Percentiles rank a stretch among this genome's conserved stretches.
phyloP scores from a whole-genome alignment of 2,329 filamentous ascomycete genomes.

The Colletotrichum somersetense region DNA sequence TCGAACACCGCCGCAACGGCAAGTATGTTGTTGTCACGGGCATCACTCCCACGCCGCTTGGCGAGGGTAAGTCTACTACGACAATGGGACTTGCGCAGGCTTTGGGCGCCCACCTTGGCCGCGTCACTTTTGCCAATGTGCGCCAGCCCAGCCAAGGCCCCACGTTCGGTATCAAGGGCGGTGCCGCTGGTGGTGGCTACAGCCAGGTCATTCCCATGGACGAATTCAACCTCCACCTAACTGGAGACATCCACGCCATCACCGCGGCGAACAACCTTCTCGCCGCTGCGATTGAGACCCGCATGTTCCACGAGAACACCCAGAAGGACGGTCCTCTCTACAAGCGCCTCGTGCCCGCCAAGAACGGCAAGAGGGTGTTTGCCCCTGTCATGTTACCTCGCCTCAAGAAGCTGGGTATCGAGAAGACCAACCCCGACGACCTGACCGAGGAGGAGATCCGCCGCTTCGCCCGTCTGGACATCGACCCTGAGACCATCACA shows the following conservation, averaged over 20 bases:
- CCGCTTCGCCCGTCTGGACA: slow-evolving; percentile 93
- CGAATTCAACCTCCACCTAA: slow-evolving; percentile 98
- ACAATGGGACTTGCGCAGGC: slow-evolving; percentile 96
- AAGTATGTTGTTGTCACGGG: slow-evolving; percentile 94
- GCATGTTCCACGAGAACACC: slow-evolving; percentile 97
- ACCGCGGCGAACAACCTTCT: slow-evolving; percentile 97
- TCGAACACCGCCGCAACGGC: slow-evolving; percentile 89
- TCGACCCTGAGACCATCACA: slow-evolving; percentile 96
- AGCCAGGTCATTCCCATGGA: slow-evolving; percentile 99
- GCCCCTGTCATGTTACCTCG: slow-evolving; percentile 92
- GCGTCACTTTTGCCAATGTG: slow-evolving; percentile 94
- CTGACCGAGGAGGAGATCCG: slow-evolving; percentile 90
- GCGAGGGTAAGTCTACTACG: slow-evolving; percentile 98
- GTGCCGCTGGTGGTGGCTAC: slow-evolving; percentile 96
- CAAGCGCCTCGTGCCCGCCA: slow-evolving; percentile 86
- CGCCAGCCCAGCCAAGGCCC: slow-evolving; percentile 96
- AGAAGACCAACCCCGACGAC: slow-evolving; percentile 93
- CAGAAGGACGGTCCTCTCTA: slow-evolving; percentile 92
- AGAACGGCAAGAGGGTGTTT: slow-evolving; percentile 91
- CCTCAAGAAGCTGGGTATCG: slow-evolving; percentile 94
- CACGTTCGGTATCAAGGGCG: slow-evolving; percentile 99
- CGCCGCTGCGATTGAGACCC: slow-evolving; percentile 94
- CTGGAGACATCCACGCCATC: slow-evolving; percentile 97
- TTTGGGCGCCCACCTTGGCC: slow-evolving; percentile 87
- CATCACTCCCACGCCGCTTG: slow-evolving; percentile 95